Evolutionary conservation across 768 basidiomycete genomes (phyloP).

Genomic region (Tremella fuciformis): DNA sequence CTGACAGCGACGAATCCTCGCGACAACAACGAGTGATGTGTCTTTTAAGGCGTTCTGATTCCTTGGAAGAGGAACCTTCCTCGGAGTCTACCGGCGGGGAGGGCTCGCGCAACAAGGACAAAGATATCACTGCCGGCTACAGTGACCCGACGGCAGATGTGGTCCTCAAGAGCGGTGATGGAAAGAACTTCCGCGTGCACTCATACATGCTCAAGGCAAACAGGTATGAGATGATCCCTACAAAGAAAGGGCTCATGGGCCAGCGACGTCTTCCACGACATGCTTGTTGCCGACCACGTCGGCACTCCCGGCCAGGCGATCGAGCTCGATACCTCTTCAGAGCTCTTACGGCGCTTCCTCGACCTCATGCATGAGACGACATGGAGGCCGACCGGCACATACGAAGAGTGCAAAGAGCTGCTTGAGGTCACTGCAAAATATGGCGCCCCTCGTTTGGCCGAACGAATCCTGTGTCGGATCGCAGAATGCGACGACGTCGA

Average conservation of each 20-base stretch:
- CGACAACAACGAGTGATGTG: too few species aligned
- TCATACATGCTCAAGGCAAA: conserved; percentile 19
- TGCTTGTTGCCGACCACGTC: neutral
- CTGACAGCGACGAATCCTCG: too few species aligned
- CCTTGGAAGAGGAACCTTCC: too few species aligned
- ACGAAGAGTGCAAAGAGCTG: conserved; percentile 9
- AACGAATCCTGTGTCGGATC: conserved; percentile 12
- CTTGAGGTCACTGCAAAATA: conserved; percentile 16
- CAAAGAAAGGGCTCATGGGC: neutral
- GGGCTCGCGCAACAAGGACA: conserved; percentile 5
- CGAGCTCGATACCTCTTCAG: conserved; percentile 11
- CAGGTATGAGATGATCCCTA: conserved; percentile 13
- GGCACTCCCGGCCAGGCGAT: neutral
- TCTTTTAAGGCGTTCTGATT: too few species aligned
- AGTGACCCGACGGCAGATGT: conserved; percentile 20
- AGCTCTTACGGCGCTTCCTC: conserved; percentile 13
- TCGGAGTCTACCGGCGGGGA: too few species aligned
- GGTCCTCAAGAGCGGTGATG: conserved; percentile 18
- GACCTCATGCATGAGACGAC: conserved; percentile 18
- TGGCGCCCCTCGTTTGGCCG: conserved; percentile 7
- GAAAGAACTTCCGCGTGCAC: conserved; percentile 17
- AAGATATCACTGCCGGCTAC: too few species aligned
- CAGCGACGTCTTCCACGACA: conserved; percentile 1
- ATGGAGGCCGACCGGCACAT: conserved; percentile 6
- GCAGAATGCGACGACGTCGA: conserved; percentile 9